Evolutionary conservation across 1,139 yeast genomes (phyloP), one percentile per base, ranked within the genome.

Genomic region (Meyerozyma guilliermondii): DNA sequence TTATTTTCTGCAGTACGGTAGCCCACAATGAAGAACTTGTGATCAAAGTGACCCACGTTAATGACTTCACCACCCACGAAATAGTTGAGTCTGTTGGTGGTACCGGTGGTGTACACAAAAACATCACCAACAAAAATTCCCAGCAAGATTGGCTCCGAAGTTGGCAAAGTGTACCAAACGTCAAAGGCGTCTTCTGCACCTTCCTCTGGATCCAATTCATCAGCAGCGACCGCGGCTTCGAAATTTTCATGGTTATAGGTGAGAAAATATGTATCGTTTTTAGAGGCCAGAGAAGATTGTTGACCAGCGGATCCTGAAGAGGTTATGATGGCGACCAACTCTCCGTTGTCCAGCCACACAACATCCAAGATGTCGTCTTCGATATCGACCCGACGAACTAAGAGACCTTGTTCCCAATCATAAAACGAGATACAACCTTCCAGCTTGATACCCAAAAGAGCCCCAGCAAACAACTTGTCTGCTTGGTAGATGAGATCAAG

Each of bases 101-200:
- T 56, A 1, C 95, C 83, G 16, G 78, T 72, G 13, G 98, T 88
- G 70, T 85, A 92, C 43, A 92, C 80, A 61, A 91, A 91, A 36
- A 94, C 97, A 68, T 92, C 98, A 52, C 98, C 98, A 55, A 91
- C 88, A 87, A 97, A 92, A 62, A 83, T 83, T 56, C 97, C 97
- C 17, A 95, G 84, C 48, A 87, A 80, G 35, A 92, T 80, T 26
- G 83, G 68, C 59, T 92, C 98, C 5, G 74, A 58, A 13, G 75
- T 68, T 44, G 81, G 80, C 48, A 89, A 78, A 49, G 94, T 95
- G 58, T 82, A 80, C 45, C 87, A 71, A 24, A 91, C 94, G 48
- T 87, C 95, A 62, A 94, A 88, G 9, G 94, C 79, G 36, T 78
- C 82, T 58, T 85, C 96, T 35, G 86, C 87, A 50, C 96, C 97